These are phyloP conservation scores for Gossypium arboreum DNA, from an alignment of 345 rosid species.

Conservation along the genomic window DNA sequence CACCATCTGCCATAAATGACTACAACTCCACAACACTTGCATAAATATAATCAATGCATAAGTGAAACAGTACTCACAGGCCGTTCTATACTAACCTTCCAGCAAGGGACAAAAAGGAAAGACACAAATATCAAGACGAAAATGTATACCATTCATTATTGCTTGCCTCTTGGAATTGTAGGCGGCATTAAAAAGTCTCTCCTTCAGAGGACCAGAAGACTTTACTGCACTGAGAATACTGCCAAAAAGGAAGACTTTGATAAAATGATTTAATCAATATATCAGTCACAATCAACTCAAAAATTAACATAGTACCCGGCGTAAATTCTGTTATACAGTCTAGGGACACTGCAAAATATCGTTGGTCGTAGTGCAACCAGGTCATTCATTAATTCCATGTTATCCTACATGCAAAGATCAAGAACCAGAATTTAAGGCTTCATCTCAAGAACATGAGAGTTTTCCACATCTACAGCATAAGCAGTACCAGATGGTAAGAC, in stretches of 20 bases:
- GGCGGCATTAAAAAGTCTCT: conserved; percentile 95
- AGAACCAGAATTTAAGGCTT: conserved; percentile 12
- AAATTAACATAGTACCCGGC: conserved; percentile 44
- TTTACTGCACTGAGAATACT: conserved; percentile 81
- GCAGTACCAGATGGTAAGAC: conserved; percentile 6
- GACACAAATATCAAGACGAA: conserved; percentile 11
- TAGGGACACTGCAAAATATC: conserved; percentile 91
- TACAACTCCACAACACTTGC: background rate
- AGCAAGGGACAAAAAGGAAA: background rate
- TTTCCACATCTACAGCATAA: background rate
- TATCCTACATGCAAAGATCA: conserved; percentile 55
- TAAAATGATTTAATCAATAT: conserved; percentile 14
- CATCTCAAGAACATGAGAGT: conserved; percentile 13
- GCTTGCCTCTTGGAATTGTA: conserved; percentile 96
- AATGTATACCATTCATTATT: conserved; percentile 61
- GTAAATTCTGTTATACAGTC: conserved; percentile 86
- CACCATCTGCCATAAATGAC: background rate
- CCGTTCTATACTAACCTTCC: background rate
- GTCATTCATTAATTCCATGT: conserved; percentile 84
- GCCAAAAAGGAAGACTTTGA: conserved; percentile 38
- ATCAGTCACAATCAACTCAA: conserved; percentile 17
- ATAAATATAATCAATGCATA: background rate
- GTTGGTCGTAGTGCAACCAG: conserved; percentile 92
- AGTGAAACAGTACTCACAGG: background rate
- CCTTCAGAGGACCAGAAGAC: conserved; percentile 74